A percentile compares a stretch with the other conserved stretches of the same genome.
These are phyloP conservation scores for Xerocomellus amylosporus DNA, from an alignment of 768 basidiomycete species.

Conservation along the genomic window DNA sequence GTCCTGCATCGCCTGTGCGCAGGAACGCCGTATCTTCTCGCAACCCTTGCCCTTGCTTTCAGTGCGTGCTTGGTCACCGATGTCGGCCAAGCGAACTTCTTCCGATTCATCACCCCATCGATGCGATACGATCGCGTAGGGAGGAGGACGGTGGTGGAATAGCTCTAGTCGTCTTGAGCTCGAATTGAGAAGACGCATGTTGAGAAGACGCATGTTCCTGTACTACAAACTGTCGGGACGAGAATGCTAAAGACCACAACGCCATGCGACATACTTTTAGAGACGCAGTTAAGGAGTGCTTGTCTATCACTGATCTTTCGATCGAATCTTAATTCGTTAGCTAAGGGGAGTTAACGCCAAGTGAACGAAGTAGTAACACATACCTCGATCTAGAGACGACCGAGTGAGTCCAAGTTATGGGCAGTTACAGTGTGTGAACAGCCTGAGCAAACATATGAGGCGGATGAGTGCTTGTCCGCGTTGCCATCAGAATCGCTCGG, in stretches of 20 bases:
- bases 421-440: not conserved
- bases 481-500: no score
- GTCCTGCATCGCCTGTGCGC: constrained; percentile 16
- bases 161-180: constrained; percentile 14
- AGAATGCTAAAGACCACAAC: not conserved
- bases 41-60: constrained; percentile 18
- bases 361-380: not conserved
- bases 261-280: constrained; percentile 3
- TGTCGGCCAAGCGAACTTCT: constrained; percentile 26
- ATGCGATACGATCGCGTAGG: constrained; percentile 30
- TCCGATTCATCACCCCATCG: constrained; percentile 23
- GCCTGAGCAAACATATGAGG: constrained; percentile 1
- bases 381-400: not conserved
- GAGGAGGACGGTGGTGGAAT: not conserved
- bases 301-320: not conserved
- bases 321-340: not conserved
- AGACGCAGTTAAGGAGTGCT: not conserved
- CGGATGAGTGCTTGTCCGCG: not conserved
- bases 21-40: constrained; percentile 20
- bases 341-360: not conserved
- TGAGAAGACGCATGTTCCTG: constrained; percentile 16
- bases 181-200: constrained; percentile 17
- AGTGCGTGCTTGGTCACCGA: constrained; percentile 12
- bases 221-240: not conserved
- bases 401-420: not conserved